A percentile compares a stretch with the other conserved stretches of the same genome.
phyloP scores from a whole-genome alignment of 2,329 filamentous ascomycete species.

The Fusarium nurragi region DNA sequence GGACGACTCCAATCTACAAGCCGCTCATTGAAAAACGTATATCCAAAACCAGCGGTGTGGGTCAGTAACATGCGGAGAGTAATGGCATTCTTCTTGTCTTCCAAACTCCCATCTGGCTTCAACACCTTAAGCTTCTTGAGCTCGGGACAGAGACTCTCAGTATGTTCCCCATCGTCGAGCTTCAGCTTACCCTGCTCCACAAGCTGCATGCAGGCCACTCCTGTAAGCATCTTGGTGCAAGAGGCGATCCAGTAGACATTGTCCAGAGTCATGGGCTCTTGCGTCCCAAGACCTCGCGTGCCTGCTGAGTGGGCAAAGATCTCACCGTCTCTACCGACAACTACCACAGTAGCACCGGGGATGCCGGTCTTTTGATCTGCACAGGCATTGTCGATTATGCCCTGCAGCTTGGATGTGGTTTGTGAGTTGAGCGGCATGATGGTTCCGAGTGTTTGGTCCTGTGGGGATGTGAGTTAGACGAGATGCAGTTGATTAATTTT shows the following conservation, averaged over 20 bases:
- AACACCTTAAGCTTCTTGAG: constrained; percentile 59
- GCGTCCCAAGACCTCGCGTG: constrained; percentile 53
- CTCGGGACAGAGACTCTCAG: constrained; percentile 61
- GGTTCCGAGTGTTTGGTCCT: not conserved
- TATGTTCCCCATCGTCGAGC: constrained; percentile 58
- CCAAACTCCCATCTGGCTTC: constrained; percentile 49
- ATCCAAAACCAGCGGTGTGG: constrained; percentile 67
- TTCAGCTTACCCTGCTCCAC: constrained; percentile 61
- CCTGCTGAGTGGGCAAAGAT: constrained; percentile 60
- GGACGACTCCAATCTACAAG: constrained; percentile 60
- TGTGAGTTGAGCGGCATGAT: constrained; percentile 34
- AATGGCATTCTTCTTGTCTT: constrained; percentile 59
- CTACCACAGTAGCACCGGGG: constrained; percentile 57
- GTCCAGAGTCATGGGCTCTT: constrained; percentile 66
- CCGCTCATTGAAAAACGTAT: constrained; percentile 62
- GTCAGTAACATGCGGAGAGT: constrained; percentile 67
- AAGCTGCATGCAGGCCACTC: constrained; percentile 65
- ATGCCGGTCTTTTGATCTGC: constrained; percentile 52
- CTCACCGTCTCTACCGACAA: constrained; percentile 60
- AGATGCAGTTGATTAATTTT: not conserved
- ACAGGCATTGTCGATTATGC: constrained; percentile 51
- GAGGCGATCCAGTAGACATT: constrained; percentile 69
- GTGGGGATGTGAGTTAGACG: not conserved
- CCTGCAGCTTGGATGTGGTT: constrained; percentile 23
- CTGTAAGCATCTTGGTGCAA: constrained; percentile 65